Evolutionary conservation across 495 filamentous ascomycete species (phyloP), one percentile per base, ranked within the genome.

Genomic region (Aspergillus coremiiformis): DNA sequence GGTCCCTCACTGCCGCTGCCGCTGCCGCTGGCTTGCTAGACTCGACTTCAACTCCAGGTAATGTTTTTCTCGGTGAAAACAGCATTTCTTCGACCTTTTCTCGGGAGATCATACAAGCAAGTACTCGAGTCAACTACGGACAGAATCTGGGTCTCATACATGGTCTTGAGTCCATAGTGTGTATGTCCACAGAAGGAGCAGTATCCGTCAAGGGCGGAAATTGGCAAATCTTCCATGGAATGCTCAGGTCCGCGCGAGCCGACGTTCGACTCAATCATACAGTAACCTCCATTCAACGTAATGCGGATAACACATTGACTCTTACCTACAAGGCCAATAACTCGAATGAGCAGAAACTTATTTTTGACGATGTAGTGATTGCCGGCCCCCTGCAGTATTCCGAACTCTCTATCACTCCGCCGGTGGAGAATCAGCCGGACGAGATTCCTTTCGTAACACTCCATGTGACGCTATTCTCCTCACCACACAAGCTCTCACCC

Each of bases 41-140:
- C 30, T 70, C 77, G 0, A 94, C 87, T 0, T 72, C 82, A 0
- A 64, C 78, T 19, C 87, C 92, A 4, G 94, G 92, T 2, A 66
- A 79, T 45, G 78, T 86, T 56, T 86, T 83, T 52, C 70, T 99
- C 9, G 64, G 72, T 14, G 65, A 69, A n/a, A 93, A 92, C 58
- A 75, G 75, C 5, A 79, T 97, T 33, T 76, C 75, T 2, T 67
- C 74, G 0, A 55, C 66, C 9, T 99, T 94, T 62, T 70, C 86
- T 1, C 80, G 81, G 10, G 90, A 99, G 43, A 82, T 99, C 37
- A 80, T 98, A 11, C 94, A 97, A 70, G 89, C 93, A 2, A 87
- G 83, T 56, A 97, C 93, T 0, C 77, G 93, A 5, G 93, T 97
- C 39, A 99, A 99, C 63, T 97, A 97, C 70, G 93, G 86, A 0